Percentiles rank a stretch among this genome's conserved stretches.
phyloP scores from a whole-genome alignment of 306 rosid genomes.

The Mimosa pudica region DNA sequence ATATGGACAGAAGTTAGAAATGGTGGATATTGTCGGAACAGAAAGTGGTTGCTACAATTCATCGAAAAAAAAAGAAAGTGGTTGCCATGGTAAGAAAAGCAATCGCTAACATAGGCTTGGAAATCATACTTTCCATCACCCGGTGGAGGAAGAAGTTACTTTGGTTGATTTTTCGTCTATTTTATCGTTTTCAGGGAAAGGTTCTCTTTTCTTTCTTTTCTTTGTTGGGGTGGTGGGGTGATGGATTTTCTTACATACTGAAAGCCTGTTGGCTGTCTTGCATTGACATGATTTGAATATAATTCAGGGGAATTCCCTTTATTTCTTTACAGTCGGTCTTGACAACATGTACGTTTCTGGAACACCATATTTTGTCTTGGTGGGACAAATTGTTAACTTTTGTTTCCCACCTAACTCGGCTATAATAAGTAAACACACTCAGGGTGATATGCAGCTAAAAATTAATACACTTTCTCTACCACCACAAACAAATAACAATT shows the following conservation, averaged over 20 bases:
- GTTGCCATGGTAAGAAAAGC: conserved; percentile 22
- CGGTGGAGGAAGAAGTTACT: conserved; percentile 25
- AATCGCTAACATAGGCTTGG: conserved; percentile 33
- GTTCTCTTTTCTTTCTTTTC: no score
- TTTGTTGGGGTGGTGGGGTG: not conserved
- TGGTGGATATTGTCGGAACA: conserved; percentile 36
- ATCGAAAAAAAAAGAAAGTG: no score
- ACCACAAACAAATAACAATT: not conserved
- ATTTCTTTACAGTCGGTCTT: not conserved
- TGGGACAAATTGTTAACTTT: not conserved
- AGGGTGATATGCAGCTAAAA: not conserved
- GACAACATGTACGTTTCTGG: not conserved
- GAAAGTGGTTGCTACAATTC: conserved; percentile 7
- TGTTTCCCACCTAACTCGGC: not conserved
- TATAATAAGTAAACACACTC: not conserved
- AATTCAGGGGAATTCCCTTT: conserved; percentile 22
- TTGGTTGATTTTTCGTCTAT: conserved; percentile 23
- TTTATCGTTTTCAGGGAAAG: not conserved
- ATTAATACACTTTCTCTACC: not conserved
- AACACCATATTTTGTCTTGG: no score
- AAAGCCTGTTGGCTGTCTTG: not conserved
- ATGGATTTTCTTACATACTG: not conserved
- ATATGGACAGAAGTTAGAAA: conserved; percentile 39
- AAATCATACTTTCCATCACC: conserved; percentile 21
- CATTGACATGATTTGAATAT: conserved; percentile 40